These are phyloP conservation scores for Phalaenopsis hybrid DNA, from an alignment of 116 monocot species.

Conservation along the genomic window DNA sequence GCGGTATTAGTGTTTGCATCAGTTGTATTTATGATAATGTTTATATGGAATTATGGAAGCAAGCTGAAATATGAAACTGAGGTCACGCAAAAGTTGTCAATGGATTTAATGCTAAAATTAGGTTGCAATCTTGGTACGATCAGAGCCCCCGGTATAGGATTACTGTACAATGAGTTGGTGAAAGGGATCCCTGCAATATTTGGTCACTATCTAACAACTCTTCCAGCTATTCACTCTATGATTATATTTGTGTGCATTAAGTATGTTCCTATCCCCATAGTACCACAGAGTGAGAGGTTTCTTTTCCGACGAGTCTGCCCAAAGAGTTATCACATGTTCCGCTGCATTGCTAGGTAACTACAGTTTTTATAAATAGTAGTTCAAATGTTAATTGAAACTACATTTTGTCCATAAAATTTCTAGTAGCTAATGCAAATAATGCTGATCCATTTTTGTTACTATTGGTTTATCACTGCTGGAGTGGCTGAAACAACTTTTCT, in stretches of 20 bases:
- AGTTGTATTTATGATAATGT: slow-evolving; percentile 65
- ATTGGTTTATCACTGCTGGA: no score
- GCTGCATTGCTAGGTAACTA: slow-evolving; percentile 60
- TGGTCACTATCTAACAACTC: slow-evolving; percentile 57
- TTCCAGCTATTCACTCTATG: slow-evolving; percentile 76
- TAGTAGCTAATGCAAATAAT: no score
- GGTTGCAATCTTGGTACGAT: slow-evolving; percentile 67
- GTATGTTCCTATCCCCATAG: slow-evolving; percentile 68
- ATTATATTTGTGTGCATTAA: slow-evolving; percentile 88
- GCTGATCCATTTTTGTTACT: no score
- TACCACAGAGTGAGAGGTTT: slow-evolving; percentile 69
- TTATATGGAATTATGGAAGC: slow-evolving; percentile 84
- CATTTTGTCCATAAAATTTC: no score
- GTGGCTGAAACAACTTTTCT: no score
- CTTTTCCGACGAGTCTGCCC: slow-evolving; percentile 69
- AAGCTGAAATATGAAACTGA: slow-evolving; percentile 72
- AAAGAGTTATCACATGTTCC: slow-evolving; percentile 85
- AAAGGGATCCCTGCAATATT: slow-evolving; percentile 77
- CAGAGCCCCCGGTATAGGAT: slow-evolving; percentile 74
- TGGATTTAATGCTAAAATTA: slow-evolving; percentile 67
- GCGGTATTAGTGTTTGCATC: slow-evolving; percentile 66
- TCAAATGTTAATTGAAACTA: no score
- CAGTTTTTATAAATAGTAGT: no score
- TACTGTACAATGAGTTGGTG: slow-evolving; percentile 79
- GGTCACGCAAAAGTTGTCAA: slow-evolving; percentile 70